A percentile compares a stretch with the other conserved stretches of the same genome.
These are phyloP conservation scores for Leucosporidium yakuticum DNA, from an alignment of 768 basidiomycete species.

Conservation along the genomic window DNA sequence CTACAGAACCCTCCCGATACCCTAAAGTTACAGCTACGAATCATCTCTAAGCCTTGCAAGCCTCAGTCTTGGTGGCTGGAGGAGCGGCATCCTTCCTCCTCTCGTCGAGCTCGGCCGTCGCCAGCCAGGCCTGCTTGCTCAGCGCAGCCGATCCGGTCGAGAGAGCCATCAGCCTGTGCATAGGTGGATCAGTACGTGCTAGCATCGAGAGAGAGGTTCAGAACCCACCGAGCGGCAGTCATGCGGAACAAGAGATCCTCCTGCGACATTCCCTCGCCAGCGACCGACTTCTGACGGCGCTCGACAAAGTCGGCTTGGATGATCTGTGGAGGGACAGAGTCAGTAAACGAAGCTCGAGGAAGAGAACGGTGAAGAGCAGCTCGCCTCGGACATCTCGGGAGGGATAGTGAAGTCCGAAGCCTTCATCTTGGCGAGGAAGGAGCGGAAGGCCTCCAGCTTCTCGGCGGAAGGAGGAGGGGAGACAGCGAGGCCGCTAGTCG, in stretches of 20 bases:
- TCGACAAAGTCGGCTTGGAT: conserved; percentile 39
- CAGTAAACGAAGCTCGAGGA: not conserved
- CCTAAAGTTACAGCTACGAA: too few relatives aligned
- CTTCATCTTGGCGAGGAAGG: conserved; percentile 19
- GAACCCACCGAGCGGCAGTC: conserved; percentile 33
- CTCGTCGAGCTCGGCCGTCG: conserved; percentile 37
- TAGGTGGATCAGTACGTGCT: not conserved
- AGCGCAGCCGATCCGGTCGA: conserved; percentile 30
- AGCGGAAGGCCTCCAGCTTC: conserved; percentile 33
- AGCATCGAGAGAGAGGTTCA: not conserved
- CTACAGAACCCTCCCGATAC: too few relatives aligned
- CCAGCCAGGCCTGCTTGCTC: conserved; percentile 30
- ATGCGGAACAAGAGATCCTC: conserved; percentile 40
- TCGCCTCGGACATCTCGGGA: conserved; percentile 33
- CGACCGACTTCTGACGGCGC: conserved; percentile 29
- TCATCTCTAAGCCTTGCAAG: too few relatives aligned
- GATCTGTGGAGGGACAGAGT: conserved; percentile 8
- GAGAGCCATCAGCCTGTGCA: conserved; percentile 32
- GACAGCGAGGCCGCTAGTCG: not conserved
- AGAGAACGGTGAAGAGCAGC: not conserved
- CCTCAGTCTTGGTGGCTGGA: not conserved
- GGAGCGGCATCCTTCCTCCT: conserved; percentile 30
- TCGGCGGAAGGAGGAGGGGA: not conserved
- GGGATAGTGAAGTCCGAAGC: conserved; percentile 27
- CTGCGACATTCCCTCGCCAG: conserved; percentile 35